Evolutionary conservation across 306 rosid genomes (phyloP), one percentile per base, ranked within the genome.

Genomic region (Cucumis melo): DNA sequence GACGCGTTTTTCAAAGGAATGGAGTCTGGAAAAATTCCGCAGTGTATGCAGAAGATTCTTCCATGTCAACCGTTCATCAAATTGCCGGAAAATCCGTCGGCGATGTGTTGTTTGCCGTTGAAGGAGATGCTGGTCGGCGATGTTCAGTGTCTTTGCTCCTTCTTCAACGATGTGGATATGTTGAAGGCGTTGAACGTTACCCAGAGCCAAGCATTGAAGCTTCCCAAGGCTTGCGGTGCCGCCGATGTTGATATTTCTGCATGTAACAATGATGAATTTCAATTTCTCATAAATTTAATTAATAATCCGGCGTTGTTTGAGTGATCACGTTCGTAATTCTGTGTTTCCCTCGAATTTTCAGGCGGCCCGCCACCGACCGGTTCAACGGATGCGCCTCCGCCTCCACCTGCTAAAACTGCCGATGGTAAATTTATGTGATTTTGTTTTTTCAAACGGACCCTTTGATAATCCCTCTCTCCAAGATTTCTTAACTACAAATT

Each of bases 11-110:
- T 41, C 34, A 24, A 42, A 11, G 13, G 6, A 20, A 23, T 23
- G 17, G 3, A 42, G 1, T 14, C 54, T 17, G 7, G 2, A 17
- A 1, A 4, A 14, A 16, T 51, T 51, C 56, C 70, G 76, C 36
- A 81, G 44, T 93, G 97, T 89, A 21, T 93, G 82, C 78, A 80
- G 54, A 83, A 83, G 68, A 41, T 93, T 41, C 7, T 86, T 15
- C 88, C 98, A 0, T 93, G 98, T 56, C 80, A 88, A 9, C 27
- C 23, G 7, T 88, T 3, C 77, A 5, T 91, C 54, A 84, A 81
- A 15, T 0, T 60, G 3, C 82, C 87, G 17, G 53, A 0, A 11
- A 17, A 64, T 15, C 84, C 85, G 2, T 42, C 93, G 1, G 8
- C 77, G 0, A 1, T 76, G 1, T 91, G 97, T 57, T 91, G 98